These are phyloP conservation scores for Colletotrichum tropicicola DNA, from an alignment of 2,329 filamentous ascomycete genomes.

Conservation along the genomic window DNA sequence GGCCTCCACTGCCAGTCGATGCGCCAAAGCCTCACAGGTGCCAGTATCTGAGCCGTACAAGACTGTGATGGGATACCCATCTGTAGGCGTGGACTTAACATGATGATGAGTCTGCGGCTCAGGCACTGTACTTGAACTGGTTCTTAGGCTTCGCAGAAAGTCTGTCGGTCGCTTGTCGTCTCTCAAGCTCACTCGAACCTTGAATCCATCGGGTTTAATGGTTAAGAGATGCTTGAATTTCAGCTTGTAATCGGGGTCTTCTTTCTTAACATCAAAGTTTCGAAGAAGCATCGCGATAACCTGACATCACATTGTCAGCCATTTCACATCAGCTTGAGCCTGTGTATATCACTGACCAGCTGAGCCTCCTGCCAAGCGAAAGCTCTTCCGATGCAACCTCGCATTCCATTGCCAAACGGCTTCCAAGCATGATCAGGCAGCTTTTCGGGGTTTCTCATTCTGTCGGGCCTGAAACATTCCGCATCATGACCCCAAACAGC, in stretches of 20 bases:
- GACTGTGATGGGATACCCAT: constrained; percentile 59
- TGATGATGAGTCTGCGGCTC: neutral
- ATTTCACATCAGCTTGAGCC: too few relatives aligned
- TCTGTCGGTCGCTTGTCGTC: constrained; percentile 35
- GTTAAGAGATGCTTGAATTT: constrained; percentile 62
- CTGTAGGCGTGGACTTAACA: too few relatives aligned
- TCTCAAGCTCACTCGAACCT: constrained; percentile 50
- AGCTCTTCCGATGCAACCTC: constrained; percentile 60
- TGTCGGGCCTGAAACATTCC: constrained; percentile 65
- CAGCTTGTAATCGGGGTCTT: constrained; percentile 66
- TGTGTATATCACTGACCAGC: constrained; percentile 35
- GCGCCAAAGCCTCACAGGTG: constrained; percentile 73
- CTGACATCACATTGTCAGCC: too few relatives aligned
- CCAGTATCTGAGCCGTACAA: constrained; percentile 75
- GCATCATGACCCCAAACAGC: constrained; percentile 65
- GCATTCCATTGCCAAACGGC: constrained; percentile 61
- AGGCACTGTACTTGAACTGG: too few relatives aligned
- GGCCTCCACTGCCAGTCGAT: constrained; percentile 68
- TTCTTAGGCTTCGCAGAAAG: too few relatives aligned
- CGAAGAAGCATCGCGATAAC: constrained; percentile 67
- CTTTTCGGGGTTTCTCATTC: constrained; percentile 58
- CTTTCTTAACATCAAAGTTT: constrained; percentile 70
- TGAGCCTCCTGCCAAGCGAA: constrained; percentile 64
- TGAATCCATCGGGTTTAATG: constrained; percentile 60
- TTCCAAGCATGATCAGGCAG: constrained; percentile 50